These are phyloP conservation scores for Globisporangium middletonii DNA, from an alignment of 352 stramenopile species.

Conservation along the genomic window DNA sequence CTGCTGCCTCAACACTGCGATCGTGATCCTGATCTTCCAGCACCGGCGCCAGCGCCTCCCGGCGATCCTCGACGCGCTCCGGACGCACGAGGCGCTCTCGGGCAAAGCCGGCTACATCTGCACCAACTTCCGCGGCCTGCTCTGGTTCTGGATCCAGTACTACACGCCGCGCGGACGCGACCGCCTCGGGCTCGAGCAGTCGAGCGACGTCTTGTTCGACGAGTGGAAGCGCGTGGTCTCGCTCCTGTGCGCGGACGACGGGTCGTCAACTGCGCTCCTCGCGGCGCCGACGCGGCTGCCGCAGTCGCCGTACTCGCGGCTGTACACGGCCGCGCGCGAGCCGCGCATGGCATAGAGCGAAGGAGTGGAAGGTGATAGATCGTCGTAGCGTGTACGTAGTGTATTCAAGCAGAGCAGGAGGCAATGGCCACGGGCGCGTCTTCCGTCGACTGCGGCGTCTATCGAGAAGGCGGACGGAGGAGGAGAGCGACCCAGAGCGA, in stretches of 20 bases:
- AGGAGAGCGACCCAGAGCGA: too few species aligned
- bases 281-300: slow-evolving; percentile 41
- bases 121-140: slow-evolving; percentile 88
- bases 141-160: slow-evolving; percentile 97
- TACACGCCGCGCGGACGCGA: slow-evolving; percentile 93
- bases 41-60: slow-evolving; percentile 82
- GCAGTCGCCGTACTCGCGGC: slow-evolving; percentile 55
- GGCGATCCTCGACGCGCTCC: slow-evolving; percentile 53
- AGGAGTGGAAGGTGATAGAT: background rate
- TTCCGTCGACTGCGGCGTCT: too few species aligned
- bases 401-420: too few species aligned
- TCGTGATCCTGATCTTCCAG: slow-evolving; percentile 94
- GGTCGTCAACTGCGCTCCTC: slow-evolving; percentile 79
- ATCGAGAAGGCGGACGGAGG: too few species aligned
- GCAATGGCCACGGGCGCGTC: too few species aligned
- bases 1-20: slow-evolving; percentile 95
- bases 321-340: slow-evolving; percentile 28
- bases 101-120: slow-evolving; percentile 69
- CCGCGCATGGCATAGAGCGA: slow-evolving; percentile 4
- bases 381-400: too few species aligned
- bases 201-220: slow-evolving; percentile 91
- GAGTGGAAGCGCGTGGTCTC: slow-evolving; percentile 91
- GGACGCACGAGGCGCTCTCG: slow-evolving; percentile 57
- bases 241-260: slow-evolving; percentile 91
- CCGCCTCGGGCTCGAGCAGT: slow-evolving; percentile 92